phyloP scores from a whole-genome alignment of 257 asterid species.

The Capsicum rhomboideum region DNA sequence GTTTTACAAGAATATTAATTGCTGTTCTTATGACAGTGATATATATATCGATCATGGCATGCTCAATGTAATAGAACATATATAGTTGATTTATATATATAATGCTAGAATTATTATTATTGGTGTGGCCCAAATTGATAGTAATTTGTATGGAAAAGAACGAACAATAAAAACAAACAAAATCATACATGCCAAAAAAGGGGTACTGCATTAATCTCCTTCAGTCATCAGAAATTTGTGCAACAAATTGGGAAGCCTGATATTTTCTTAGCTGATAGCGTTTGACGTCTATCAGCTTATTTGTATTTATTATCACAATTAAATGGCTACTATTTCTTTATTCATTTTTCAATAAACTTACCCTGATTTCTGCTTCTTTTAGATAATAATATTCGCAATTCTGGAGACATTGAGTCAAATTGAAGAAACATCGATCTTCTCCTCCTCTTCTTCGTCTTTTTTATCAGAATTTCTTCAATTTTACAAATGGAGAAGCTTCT shows the following conservation, averaged over 20 bases:
- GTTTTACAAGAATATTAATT: neutral
- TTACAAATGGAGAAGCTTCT: constrained; percentile 58
- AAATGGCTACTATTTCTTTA: neutral
- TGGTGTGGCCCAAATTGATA: neutral
- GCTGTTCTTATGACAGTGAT: neutral
- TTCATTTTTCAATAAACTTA: neutral
- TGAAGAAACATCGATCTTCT: neutral
- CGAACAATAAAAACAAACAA: neutral
- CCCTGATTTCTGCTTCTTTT: neutral
- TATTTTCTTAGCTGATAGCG: neutral
- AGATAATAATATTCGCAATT: neutral
- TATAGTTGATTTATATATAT: neutral
- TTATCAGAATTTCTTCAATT: neutral
- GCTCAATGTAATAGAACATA: neutral
- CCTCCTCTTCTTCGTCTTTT: neutral
- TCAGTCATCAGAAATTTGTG: neutral
- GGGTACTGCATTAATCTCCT: neutral
- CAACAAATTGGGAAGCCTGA: neutral
- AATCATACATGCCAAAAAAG: neutral
- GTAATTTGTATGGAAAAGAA: neutral
- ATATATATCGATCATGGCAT: neutral
- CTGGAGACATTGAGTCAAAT: neutral
- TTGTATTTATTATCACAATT: neutral
- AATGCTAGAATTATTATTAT: neutral
- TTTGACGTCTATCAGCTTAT: neutral